Evolutionary conservation across 2,329 filamentous ascomycete genomes (phyloP), one percentile per base, ranked within the genome.

Genomic region (Claviceps pazoutovae): DNA sequence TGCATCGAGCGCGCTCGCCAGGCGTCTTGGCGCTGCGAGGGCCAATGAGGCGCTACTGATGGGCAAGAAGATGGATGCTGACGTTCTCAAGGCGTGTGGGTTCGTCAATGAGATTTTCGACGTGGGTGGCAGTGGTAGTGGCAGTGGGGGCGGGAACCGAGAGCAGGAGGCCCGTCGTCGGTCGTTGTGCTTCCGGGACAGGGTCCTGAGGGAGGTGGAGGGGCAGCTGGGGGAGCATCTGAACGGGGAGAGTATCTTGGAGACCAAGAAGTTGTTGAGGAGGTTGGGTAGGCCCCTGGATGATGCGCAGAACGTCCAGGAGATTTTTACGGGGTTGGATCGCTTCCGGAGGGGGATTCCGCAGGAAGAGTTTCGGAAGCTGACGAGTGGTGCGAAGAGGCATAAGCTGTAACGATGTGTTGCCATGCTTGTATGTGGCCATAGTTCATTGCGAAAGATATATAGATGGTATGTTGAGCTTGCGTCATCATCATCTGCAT

Each of bases 31-130:
- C 1, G 77, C 88, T 49, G 73, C 79, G 53, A 86, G 87, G 64
- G 90, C 89, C 9, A 95, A 94, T 63, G 93, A 97, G 74, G 91
- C 93, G 13, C 76, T 97, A 13, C 82, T 98, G 58, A 93, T 95
- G 84, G 89, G 85, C 61, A 86, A 85, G 67, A 76, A 82, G 45
- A 86, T 97, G 59, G 66, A 74, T 0, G 79, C 79, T 34, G 79
- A 83, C 23, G 88, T 95, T 63, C 74, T 97, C 34, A 73, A 90
- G 56, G 71, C 75, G 8, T 77, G 79, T 2, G 90, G 91, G 0
- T 97, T 88, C 62, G 87, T 94, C 45, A 97, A 96, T 61, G 86
- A 84, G 67, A 75, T 95, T 16, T 85, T 96, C 57, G 70, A 72
- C 13, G 71, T 72, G 11, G 69, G 75, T 53, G 70, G 74, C 56